Evolutionary conservation across 2,329 filamentous ascomycete species (phyloP).

Genomic region (Zalaria sp.): DNA sequence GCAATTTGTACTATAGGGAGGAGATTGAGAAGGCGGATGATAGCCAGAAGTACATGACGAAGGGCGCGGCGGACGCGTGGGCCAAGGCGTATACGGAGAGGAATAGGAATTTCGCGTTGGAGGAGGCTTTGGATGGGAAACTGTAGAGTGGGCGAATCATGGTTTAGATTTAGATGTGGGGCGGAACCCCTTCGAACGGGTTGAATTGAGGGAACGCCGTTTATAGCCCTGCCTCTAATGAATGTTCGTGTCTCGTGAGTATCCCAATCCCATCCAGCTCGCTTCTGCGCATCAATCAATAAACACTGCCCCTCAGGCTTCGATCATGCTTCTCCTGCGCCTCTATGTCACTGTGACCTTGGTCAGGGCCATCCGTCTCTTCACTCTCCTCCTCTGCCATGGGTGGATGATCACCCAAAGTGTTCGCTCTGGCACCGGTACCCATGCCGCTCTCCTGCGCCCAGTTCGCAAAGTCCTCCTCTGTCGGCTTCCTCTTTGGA

Average conservation of each 20-base stretch:
- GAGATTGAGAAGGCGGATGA: conserved; percentile 8
- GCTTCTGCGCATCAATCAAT: too few relatives aligned
- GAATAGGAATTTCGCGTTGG: conserved; percentile 10
- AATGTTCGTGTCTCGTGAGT: too few relatives aligned
- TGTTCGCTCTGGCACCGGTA: conserved; percentile 27
- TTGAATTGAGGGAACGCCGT: too few relatives aligned
- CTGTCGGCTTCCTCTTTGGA: conserved; percentile 20
- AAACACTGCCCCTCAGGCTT: too few relatives aligned
- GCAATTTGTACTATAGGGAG: conserved; percentile 13
- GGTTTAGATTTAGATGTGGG: too few relatives aligned
- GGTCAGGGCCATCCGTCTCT: neutral
- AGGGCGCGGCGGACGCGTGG: conserved; percentile 13
- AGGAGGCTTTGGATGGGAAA: neutral
- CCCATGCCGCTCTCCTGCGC: conserved; percentile 34
- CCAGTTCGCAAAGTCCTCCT: conserved; percentile 25
- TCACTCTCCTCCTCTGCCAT: conserved; percentile 6
- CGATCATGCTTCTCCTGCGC: too few relatives aligned
- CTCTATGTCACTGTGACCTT: too few relatives aligned
- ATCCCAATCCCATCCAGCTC: too few relatives aligned
- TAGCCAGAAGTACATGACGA: conserved; percentile 8
- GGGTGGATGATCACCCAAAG: conserved; percentile 29
- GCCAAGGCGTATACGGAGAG: conserved; percentile 14
- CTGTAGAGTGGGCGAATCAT: too few relatives aligned
- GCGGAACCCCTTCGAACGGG: too few relatives aligned
- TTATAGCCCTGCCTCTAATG: too few relatives aligned